phyloP scores from a whole-genome alignment of 192 early-diverging fungal species.

The Entrophospora sp. region DNA sequence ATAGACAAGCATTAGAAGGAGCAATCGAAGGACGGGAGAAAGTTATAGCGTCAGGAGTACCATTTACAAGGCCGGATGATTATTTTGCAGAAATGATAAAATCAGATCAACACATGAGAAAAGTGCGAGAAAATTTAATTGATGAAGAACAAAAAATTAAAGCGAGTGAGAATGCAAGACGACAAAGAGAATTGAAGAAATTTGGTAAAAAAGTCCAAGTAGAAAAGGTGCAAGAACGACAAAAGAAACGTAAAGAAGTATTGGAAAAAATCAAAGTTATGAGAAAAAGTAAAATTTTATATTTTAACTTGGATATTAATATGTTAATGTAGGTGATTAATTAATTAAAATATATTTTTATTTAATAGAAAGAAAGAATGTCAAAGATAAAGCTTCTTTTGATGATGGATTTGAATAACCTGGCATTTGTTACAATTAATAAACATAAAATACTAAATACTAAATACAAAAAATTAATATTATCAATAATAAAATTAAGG shows the following conservation, averaged over 20 bases:
- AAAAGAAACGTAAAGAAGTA: conserved; percentile 76
- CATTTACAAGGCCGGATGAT: conserved; percentile 82
- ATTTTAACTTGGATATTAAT: no score
- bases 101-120: conserved; percentile 89
- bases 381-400: no score
- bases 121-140: conserved; percentile 76
- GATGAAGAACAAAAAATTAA: conserved; percentile 74
- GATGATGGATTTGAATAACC: no score
- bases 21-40: conserved; percentile 56
- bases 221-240: conserved; percentile 82
- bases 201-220: conserved; percentile 96
- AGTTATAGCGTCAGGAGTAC: conserved; percentile 54
- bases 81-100: conserved; percentile 99
- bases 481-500: no score
- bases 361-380: no score
- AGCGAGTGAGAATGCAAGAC: conserved; percentile 73
- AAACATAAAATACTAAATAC: no score
- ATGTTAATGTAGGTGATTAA: no score
- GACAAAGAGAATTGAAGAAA: conserved; percentile 88
- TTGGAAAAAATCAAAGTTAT: conserved; percentile 86
- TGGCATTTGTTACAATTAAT: no score
- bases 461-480: no score
- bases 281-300: conserved; percentile 89
- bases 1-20: conserved; percentile 82
- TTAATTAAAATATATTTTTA: no score